Conservation (phyloP, 1,284 basidiomycete species). For the Leccinum huronense region DNA sequence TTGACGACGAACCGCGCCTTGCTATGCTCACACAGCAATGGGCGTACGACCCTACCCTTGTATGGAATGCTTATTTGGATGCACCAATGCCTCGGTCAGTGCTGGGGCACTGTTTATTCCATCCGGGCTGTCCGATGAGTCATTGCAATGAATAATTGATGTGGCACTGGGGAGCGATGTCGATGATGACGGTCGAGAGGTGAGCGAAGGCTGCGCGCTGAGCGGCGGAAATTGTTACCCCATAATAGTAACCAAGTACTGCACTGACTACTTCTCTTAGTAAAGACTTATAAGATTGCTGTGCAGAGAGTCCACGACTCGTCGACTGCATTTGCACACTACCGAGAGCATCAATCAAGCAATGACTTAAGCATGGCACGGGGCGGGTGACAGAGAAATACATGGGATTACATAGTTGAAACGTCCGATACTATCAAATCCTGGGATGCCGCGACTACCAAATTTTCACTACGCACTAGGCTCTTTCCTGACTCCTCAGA, state of each 20-base stretch:
- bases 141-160: not conserved
- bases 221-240: not conserved
- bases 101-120: not conserved
- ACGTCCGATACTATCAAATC: too few species aligned
- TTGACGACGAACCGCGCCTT: not conserved
- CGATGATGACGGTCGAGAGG: not conserved
- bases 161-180: not conserved
- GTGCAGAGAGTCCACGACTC: too few species aligned
- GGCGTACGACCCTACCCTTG: too few species aligned
- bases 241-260: too few species aligned
- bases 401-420: not conserved
- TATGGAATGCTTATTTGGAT: too few species aligned
- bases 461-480: constrained; percentile 9
- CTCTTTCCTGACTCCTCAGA: constrained; percentile 20
- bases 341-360: too few species aligned
- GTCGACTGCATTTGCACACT: too few species aligned
- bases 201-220: not conserved
- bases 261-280: too few species aligned
- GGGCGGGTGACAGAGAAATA: too few species aligned
- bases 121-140: not conserved
- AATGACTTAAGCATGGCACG: too few species aligned
- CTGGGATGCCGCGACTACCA: not conserved
- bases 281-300: too few species aligned
- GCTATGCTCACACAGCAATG: not conserved
- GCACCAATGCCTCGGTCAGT: too few species aligned